phyloP scores from a whole-genome alignment of 805 yeast genomes.

The Starmerella etchellsii region DNA sequence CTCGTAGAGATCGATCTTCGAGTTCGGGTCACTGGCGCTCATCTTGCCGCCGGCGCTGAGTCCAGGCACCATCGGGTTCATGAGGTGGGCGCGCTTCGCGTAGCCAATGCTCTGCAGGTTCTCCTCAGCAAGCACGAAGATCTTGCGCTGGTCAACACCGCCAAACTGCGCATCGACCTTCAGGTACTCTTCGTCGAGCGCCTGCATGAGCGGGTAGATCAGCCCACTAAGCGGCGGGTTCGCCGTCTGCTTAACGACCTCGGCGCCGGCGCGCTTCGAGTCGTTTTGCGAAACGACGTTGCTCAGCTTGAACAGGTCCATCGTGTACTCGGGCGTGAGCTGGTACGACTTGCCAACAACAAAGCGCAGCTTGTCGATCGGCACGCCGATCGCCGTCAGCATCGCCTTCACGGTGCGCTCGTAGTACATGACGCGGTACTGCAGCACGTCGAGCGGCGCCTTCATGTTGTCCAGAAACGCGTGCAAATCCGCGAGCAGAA shows the following conservation, averaged over 20 bases:
- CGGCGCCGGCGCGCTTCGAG: constrained; percentile 98
- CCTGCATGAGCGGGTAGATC: constrained; percentile 97
- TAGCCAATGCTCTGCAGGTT: constrained; percentile 75
- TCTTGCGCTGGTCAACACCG: constrained; percentile 97
- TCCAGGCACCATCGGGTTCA: constrained; percentile 99
- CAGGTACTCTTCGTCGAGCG: constrained; percentile 84
- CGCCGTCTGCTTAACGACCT: constrained; percentile 93
- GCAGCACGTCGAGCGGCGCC: constrained; percentile 87
- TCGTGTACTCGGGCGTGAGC: constrained; percentile 56
- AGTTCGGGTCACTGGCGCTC: constrained; percentile 98
- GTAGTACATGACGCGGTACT: constrained; percentile 80
- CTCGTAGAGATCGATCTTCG: constrained; percentile 86
- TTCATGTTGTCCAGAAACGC: constrained; percentile 97
- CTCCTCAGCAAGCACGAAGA: constrained; percentile 93
- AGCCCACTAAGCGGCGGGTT: constrained; percentile 88
- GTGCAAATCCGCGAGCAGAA: constrained; percentile 86
- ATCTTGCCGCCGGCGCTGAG: constrained; percentile 90
- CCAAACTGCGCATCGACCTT: constrained; percentile 92
- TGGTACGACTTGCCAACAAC: constrained; percentile 88
- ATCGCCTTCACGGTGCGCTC: constrained; percentile 74
- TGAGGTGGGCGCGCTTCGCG: constrained; percentile 94
- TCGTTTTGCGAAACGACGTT: constrained; percentile 85
- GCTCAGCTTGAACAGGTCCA: constrained; percentile 79
- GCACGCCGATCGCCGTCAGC: constrained; percentile 74
- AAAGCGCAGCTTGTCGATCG: constrained; percentile 75